These are phyloP conservation scores for Darksidea phi DNA, from an alignment of 495 filamentous ascomycete species.

Conservation along the genomic window DNA sequence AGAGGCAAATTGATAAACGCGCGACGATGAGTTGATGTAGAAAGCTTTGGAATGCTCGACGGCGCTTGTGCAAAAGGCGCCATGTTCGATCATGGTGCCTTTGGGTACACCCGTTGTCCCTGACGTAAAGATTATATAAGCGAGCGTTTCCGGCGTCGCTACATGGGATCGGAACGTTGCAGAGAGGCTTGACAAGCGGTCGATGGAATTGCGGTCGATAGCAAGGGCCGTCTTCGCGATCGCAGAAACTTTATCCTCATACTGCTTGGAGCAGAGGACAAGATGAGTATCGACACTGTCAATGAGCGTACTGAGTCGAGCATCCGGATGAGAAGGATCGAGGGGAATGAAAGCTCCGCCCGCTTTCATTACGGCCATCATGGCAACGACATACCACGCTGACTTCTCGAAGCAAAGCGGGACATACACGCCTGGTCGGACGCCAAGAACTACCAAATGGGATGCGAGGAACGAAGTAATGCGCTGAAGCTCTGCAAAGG, in stretches of 20 bases:
- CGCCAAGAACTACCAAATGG: conserved; percentile 38
- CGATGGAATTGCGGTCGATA: conserved; percentile 6
- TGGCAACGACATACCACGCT: conserved; percentile 45
- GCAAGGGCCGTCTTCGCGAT: conserved; percentile 10
- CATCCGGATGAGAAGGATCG: conserved; percentile 28
- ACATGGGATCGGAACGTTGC: not conserved
- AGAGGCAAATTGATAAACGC: conserved; percentile 25
- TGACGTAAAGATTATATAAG: conserved; percentile 37
- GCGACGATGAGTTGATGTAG: conserved; percentile 8
- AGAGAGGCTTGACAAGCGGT: not conserved
- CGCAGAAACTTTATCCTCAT: conserved; percentile 13
- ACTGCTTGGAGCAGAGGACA: conserved; percentile 18
- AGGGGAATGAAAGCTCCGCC: conserved; percentile 39
- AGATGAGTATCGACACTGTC: conserved; percentile 13
- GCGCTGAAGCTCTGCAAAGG: conserved; percentile 25
- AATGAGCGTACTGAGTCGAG: conserved; percentile 24
- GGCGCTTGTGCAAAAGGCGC: conserved; percentile 5
- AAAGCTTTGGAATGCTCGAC: conserved; percentile 10
- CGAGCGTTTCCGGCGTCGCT: conserved; percentile 20
- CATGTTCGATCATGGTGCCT: conserved; percentile 33
- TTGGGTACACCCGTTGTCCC: conserved; percentile 37
- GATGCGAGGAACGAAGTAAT: conserved; percentile 26
- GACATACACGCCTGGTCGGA: conserved; percentile 52
- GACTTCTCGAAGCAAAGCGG: conserved; percentile 56
- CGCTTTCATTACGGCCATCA: conserved; percentile 45